phyloP scores from a whole-genome alignment of 139 green algal genomes.

The Limnomonas spitsbergensis region DNA sequence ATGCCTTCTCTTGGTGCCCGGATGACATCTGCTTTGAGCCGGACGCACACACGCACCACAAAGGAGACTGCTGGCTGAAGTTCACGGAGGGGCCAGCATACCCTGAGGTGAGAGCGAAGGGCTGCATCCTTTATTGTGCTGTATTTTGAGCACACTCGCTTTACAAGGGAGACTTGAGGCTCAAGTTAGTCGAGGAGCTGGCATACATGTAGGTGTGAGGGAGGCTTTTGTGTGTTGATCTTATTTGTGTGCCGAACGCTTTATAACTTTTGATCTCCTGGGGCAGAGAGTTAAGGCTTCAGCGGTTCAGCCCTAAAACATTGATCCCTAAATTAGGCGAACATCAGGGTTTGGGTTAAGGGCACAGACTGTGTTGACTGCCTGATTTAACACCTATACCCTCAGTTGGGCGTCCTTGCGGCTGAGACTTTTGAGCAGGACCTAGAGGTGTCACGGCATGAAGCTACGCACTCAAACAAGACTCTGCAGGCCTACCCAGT shows the following conservation, averaged over 20 bases:
- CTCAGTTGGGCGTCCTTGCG: no score
- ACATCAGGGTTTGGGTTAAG: no score
- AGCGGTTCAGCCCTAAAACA: no score
- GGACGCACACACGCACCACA: slow-evolving; percentile 75
- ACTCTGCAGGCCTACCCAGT: no score
- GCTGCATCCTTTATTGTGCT: slow-evolving; percentile 41
- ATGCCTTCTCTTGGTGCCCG: slow-evolving; percentile 76
- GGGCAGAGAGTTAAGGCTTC: not conserved
- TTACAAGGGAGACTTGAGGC: slow-evolving; percentile 62
- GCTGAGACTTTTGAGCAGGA: no score
- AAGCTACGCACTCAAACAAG: no score
- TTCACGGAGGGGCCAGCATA: slow-evolving; percentile 68
- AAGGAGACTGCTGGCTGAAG: slow-evolving; percentile 89
- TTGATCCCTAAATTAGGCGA: no score
- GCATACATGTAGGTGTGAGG: not conserved
- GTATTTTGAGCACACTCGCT: slow-evolving; percentile 49
- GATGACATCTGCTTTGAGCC: slow-evolving; percentile 78
- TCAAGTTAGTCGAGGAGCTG: slow-evolving; percentile 54
- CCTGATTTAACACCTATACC: no score
- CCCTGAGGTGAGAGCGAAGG: slow-evolving; percentile 72
- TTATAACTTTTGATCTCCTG: not conserved
- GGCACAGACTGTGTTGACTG: not conserved
- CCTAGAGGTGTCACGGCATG: no score
- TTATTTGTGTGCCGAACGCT: not conserved
- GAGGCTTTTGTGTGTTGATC: not conserved